These are phyloP conservation scores for Zygosaccharomyces pseudobailii DNA, from an alignment of 1,139 yeast genomes.

Conservation along the genomic window DNA sequence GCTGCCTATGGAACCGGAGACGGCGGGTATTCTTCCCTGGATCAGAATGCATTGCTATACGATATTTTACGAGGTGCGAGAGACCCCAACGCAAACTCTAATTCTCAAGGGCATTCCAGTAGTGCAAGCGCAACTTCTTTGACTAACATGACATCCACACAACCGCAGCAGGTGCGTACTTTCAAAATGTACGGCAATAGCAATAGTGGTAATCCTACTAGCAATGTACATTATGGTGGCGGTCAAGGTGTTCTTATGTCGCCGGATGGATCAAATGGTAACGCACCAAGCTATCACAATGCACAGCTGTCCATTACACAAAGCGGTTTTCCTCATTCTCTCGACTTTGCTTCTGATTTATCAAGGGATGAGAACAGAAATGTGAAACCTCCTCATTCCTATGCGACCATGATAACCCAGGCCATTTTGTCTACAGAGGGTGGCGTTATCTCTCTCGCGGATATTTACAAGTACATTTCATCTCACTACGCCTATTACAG, in stretches of 20 bases:
- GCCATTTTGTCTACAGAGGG: conserved; percentile 86
- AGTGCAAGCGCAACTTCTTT: background rate
- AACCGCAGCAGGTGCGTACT: conserved; percentile 27
- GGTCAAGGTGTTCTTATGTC: conserved; percentile 5
- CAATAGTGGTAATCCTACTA: conserved; percentile 4
- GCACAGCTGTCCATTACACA: conserved; percentile 12
- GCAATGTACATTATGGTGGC: background rate
- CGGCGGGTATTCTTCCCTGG: conserved; percentile 15
- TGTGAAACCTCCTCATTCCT: conserved; percentile 93
- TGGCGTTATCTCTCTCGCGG: conserved; percentile 83
- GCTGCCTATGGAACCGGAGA: conserved; percentile 21
- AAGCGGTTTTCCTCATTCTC: conserved; percentile 27
- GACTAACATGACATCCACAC: conserved; percentile 4
- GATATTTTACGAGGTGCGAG: conserved; percentile 19
- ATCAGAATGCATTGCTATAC: conserved; percentile 20
- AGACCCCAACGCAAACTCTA: conserved; percentile 2
- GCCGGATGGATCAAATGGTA: conserved; percentile 6
- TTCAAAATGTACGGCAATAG: conserved; percentile 32
- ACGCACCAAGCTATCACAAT: conserved; percentile 10
- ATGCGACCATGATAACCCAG: conserved; percentile 97
- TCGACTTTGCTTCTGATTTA: conserved; percentile 40
- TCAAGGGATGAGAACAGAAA: conserved; percentile 89
- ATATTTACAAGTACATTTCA: conserved; percentile 88
- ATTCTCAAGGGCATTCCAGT: conserved; percentile 8
- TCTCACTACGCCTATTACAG: conserved; percentile 86